These are phyloP conservation scores for Penicillium sp. DNA, from an alignment of 2,329 filamentous ascomycete genomes.

Conservation along the genomic window DNA sequence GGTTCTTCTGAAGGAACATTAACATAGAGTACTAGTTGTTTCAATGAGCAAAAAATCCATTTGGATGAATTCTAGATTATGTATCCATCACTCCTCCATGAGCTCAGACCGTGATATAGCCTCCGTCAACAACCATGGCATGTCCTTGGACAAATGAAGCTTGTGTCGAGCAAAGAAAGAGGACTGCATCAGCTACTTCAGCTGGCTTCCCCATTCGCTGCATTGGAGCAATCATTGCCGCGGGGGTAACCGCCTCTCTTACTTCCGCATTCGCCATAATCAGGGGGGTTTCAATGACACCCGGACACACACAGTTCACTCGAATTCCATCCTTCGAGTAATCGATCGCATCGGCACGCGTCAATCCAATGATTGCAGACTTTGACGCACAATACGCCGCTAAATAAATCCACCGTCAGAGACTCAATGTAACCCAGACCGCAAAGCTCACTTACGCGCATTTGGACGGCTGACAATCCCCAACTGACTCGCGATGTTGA, in stretches of 20 bases:
- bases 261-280: conserved; percentile 44
- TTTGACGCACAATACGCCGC: conserved; percentile 60
- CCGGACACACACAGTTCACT: conserved; percentile 40
- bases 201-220: conserved; percentile 51
- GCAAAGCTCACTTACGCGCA: conserved; percentile 41
- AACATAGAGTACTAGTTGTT: neutral
- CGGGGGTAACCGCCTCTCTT: conserved; percentile 40
- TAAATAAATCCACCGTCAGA: conserved; percentile 17
- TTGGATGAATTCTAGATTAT: neutral
- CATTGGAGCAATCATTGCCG: conserved; percentile 52
- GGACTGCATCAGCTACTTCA: conserved; percentile 51
- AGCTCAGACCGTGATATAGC: conserved; percentile 48
- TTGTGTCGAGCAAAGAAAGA: conserved; percentile 52
- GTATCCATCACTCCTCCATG: neutral
- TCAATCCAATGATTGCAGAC: conserved; percentile 59
- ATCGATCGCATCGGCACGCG: conserved; percentile 57
- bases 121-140: conserved; percentile 55
- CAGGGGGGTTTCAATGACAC: conserved; percentile 50
- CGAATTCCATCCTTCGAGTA: conserved; percentile 46
- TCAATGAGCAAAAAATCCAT: too few species aligned
- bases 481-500: conserved; percentile 56
- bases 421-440: neutral
- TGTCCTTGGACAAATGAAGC: conserved; percentile 55
- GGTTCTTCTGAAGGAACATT: neutral
- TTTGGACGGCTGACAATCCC: conserved; percentile 50